Conservation (phyloP, 305 asterid species). For the Fraxinus baroniana region DNA sequence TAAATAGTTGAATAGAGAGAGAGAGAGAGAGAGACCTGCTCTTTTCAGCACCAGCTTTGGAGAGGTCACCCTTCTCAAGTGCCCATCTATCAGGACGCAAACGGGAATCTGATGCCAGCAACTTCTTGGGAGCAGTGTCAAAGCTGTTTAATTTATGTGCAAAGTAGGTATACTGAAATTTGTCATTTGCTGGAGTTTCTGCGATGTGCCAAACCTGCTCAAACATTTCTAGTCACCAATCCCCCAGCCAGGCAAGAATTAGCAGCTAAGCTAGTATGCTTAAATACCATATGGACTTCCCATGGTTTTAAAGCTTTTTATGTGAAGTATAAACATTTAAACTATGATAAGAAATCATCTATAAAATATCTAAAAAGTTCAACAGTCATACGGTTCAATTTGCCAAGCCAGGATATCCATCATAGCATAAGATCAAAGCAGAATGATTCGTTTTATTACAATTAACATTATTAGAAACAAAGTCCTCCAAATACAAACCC, state of each 20-base stretch:
- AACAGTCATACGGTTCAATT: neutral
- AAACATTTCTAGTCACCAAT: constrained; percentile 16
- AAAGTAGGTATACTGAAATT: constrained; percentile 83
- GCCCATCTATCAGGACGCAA: constrained; percentile 95
- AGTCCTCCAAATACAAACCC: constrained; percentile 4
- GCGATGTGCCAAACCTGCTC: constrained; percentile 78
- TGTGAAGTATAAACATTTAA: neutral
- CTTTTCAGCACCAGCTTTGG: constrained; percentile 85
- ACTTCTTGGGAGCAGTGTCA: constrained; percentile 85
- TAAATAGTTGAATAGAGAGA: constrained; percentile 4
- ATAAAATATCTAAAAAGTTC: neutral
- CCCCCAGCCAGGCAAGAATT: neutral
- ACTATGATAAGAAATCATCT: neutral
- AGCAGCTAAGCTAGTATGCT: no score
- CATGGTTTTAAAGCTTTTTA: neutral
- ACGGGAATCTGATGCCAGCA: constrained; percentile 92
- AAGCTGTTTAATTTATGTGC: constrained; percentile 95
- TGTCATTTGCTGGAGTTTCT: constrained; percentile 67
- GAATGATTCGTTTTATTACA: neutral
- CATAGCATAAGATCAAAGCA: constrained; percentile 13
- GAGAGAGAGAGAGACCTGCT: constrained; percentile 61
- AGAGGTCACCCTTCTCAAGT: constrained; percentile 89
- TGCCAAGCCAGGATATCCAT: constrained; percentile 15
- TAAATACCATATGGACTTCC: neutral
- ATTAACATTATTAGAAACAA: neutral